A percentile compares a stretch with the other conserved stretches of the same genome.
phyloP scores from a whole-genome alignment of 768 basidiomycete species.

The Tulasnella sp. region DNA sequence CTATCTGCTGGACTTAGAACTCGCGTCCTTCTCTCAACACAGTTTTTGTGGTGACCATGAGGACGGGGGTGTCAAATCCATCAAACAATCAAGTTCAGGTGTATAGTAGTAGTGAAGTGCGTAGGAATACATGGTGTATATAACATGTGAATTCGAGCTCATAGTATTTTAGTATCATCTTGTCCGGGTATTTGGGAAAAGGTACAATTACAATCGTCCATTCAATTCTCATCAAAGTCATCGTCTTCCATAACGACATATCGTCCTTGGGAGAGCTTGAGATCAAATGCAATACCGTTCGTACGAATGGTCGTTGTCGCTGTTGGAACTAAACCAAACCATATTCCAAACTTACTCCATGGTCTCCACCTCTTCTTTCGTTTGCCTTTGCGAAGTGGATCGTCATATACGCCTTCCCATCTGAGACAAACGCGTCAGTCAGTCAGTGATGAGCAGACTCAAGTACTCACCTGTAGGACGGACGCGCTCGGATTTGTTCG shows the following conservation, averaged over 20 bases:
- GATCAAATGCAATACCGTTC: conserved; percentile 47
- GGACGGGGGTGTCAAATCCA: conserved; percentile 3
- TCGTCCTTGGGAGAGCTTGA: conserved; percentile 41
- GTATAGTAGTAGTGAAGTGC: too few species aligned
- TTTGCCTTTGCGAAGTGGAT: conserved; percentile 33
- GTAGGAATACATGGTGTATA: too few species aligned
- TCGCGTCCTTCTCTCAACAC: not conserved
- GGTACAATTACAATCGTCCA: too few species aligned
- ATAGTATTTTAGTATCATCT: too few species aligned
- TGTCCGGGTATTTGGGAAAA: too few species aligned
- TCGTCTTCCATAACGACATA: conserved; percentile 36
- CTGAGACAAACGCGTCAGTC: not conserved
- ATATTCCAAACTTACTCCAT: conserved; percentile 44
- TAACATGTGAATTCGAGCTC: too few species aligned
- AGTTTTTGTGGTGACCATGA: conserved; percentile 1
- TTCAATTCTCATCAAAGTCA: too few species aligned
- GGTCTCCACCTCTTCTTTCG: conserved; percentile 31
- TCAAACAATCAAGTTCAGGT: not conserved
- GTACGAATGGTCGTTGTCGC: conserved; percentile 43
- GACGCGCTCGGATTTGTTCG: conserved; percentile 43
- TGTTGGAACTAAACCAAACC: conserved; percentile 53
- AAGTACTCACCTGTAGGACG: conserved; percentile 34
- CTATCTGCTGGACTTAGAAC: conserved; percentile 1
- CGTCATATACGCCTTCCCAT: conserved; percentile 56
- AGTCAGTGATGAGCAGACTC: not conserved